These are phyloP conservation scores for Trichophyton simii DNA, from an alignment of 2,329 filamentous ascomycete genomes.

Conservation along the genomic window DNA sequence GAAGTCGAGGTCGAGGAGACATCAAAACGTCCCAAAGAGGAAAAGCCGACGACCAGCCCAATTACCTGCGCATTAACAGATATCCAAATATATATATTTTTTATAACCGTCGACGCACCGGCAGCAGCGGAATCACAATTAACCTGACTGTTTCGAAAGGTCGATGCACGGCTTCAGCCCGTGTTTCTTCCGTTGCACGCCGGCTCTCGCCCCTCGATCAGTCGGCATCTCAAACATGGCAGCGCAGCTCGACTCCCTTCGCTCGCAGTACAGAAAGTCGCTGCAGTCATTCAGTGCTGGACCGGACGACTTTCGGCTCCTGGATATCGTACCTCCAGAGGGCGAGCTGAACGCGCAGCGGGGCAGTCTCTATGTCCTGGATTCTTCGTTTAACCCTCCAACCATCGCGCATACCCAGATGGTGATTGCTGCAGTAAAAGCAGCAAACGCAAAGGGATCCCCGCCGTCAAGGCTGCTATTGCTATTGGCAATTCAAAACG, in stretches of 20 bases:
- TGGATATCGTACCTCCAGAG: conserved; percentile 17
- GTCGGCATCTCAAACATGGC: not conserved
- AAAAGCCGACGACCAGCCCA: not conserved
- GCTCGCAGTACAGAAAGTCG: conserved; percentile 27
- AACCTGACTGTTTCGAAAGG: not conserved
- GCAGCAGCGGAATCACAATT: not conserved
- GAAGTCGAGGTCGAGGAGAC: not conserved
- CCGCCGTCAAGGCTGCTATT: conserved; percentile 39
- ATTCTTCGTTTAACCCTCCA: conserved; percentile 56
- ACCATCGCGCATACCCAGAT: conserved; percentile 47
- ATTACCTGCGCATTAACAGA: not conserved
- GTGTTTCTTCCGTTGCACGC: not conserved
- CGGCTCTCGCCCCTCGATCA: not conserved
- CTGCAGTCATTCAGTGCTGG: conserved; percentile 35
- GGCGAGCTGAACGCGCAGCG: conserved; percentile 10
- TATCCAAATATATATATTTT: not conserved
- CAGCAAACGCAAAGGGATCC: conserved; percentile 17
- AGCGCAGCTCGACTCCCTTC: conserved; percentile 19
- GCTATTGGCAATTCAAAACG: conserved; percentile 52
- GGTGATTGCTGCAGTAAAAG: conserved; percentile 40
- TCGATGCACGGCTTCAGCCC: not conserved
- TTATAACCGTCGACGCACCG: no score
- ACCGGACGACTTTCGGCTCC: conserved; percentile 22
- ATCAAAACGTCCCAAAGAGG: not conserved
- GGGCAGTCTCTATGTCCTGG: conserved; percentile 45